A percentile compares a stretch with the other conserved stretches of the same genome.
phyloP scores from a whole-genome alignment of 192 early-diverging fungal genomes.

The Anaeromyces robustus region DNA sequence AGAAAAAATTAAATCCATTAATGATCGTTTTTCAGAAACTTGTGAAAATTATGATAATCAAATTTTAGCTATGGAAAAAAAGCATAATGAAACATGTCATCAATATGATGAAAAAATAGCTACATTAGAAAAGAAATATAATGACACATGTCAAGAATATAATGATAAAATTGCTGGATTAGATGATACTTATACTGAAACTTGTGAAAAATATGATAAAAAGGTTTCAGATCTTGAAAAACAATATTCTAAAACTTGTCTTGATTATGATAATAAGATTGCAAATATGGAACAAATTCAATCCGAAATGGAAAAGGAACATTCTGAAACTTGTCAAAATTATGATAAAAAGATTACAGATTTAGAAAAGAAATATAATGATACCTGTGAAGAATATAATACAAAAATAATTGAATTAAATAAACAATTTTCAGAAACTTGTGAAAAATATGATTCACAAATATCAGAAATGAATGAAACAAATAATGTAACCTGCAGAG shows the following conservation, averaged over 20 bases:
- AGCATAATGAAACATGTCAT: neutral
- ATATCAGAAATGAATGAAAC: neutral
- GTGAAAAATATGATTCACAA: neutral
- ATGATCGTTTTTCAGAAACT: too few relatives aligned
- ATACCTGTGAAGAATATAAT: neutral
- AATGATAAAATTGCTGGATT: neutral
- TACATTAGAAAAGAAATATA: neutral
- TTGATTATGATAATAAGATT: neutral
- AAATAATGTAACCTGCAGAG: neutral
- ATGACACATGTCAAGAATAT: neutral
- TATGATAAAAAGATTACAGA: neutral
- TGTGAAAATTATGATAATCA: neutral
- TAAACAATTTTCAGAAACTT: neutral
- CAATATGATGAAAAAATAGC: neutral
- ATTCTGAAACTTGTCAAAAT: neutral
- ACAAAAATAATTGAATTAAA: neutral
- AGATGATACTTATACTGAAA: neutral
- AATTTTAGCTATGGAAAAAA: neutral
- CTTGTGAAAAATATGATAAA: neutral
- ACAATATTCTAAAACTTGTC: neutral
- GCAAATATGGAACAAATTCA: neutral
- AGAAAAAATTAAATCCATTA: too few relatives aligned
- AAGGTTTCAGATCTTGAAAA: neutral
- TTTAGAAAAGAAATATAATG: neutral
- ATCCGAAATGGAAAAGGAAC: neutral